A percentile compares a stretch with the other conserved stretches of the same genome.
Evolutionary conservation across 2,329 filamentous ascomycete genomes (phyloP).

Genomic region (Diaporthe citriasiana): DNA sequence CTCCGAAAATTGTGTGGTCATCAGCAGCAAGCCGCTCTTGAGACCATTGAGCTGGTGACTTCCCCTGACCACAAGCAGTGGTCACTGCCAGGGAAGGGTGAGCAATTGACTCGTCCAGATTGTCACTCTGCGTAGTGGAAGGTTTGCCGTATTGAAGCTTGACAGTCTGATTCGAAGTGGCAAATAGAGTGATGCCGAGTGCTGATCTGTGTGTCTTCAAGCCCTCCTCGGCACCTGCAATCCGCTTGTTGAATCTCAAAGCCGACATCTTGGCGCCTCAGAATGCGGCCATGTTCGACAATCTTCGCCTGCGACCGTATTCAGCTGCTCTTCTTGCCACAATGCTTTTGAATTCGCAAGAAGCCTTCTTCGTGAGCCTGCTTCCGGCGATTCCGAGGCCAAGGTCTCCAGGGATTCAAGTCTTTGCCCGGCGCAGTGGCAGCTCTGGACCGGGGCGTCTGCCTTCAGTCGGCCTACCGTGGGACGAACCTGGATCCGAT

Average conservation of each 20-base stretch:
- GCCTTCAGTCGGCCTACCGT: neutral
- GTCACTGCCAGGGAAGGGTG: neutral
- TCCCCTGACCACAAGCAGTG: neutral
- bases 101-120: neutral
- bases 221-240: neutral
- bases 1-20: neutral
- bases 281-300: neutral
- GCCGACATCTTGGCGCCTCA: neutral
- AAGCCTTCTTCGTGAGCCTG: neutral
- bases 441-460: conserved; percentile 1
- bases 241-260: neutral
- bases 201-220: neutral
- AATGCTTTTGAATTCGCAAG: neutral
- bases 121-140: neutral
- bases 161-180: neutral
- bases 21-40: neutral
- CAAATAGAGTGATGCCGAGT: neutral
- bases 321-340: neutral
- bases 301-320: neutral
- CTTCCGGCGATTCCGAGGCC: conserved; percentile 12
- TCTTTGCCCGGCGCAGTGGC: neutral
- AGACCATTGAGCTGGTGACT: neutral
- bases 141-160: conserved; percentile 17
- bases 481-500: neutral
- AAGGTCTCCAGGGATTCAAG: neutral